phyloP scores from a whole-genome alignment of 768 basidiomycete species.

The Boletus sp. region DNA sequence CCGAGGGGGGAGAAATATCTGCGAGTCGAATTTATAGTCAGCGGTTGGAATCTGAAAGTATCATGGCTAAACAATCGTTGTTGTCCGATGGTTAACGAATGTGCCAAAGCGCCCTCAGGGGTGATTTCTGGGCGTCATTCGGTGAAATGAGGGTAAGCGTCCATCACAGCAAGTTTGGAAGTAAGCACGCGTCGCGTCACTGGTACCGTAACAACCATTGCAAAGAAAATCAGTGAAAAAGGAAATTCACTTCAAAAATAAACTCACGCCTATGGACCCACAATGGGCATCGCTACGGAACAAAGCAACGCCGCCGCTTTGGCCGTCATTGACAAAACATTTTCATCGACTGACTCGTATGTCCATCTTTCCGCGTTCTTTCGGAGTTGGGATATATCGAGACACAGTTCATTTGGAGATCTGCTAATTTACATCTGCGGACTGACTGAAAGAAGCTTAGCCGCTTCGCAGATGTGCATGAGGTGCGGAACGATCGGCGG shows the following conservation, averaged over 20 bases:
- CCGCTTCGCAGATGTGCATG: no score
- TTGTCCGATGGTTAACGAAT: background rate
- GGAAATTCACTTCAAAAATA: background rate
- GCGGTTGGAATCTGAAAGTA: background rate
- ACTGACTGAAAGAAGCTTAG: background rate
- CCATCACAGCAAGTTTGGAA: background rate
- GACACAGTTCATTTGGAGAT: background rate
- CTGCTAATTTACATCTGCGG: background rate
- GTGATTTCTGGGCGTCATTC: background rate
- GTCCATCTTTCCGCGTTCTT: no score
- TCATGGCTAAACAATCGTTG: background rate
- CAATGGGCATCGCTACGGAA: background rate
- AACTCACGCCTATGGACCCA: constrained; percentile 1
- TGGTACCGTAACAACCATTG: background rate
- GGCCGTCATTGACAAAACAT: background rate
- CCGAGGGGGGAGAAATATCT: background rate
- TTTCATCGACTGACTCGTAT: background rate
- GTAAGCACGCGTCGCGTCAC: background rate
- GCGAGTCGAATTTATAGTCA: background rate
- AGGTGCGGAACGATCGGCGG: background rate
- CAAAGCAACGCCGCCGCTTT: constrained; percentile 5
- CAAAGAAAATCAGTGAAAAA: background rate
- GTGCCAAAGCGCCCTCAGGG: constrained; percentile 1
- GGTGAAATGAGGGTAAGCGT: background rate
- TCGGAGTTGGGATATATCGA: no score